Percentiles rank a stretch among this genome's conserved stretches.
phyloP scores from a whole-genome alignment of 2,329 filamentous ascomycete genomes.

The Torrubiellomyces zombiae region DNA sequence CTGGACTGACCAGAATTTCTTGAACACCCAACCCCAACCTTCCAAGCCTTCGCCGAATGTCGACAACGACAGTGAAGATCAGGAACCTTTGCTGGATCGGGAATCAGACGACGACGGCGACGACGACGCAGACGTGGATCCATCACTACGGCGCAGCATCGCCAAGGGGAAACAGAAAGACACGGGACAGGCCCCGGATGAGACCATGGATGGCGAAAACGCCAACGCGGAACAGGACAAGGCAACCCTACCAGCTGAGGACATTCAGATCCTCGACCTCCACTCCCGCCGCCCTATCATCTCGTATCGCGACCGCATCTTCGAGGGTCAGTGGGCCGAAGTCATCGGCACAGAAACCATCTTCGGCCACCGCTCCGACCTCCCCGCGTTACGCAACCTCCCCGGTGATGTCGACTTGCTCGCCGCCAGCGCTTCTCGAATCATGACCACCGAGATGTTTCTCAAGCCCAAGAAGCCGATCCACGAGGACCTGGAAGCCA shows the following conservation, averaged over 20 bases:
- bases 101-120: slow-evolving; percentile 5
- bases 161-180: slow-evolving; percentile 6
- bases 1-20: slow-evolving; percentile 19
- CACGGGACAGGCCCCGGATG: neutral
- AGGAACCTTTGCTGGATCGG: slow-evolving; percentile 15
- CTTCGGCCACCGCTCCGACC: slow-evolving; percentile 33
- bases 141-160: too few species aligned
- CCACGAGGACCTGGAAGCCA: slow-evolving; percentile 19
- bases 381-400: slow-evolving; percentile 28
- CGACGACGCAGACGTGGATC: slow-evolving; percentile 1
- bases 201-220: neutral
- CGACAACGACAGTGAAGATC: slow-evolving; percentile 14
- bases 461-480: slow-evolving; percentile 28
- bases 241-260: slow-evolving; percentile 8
- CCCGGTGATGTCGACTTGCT: slow-evolving; percentile 47
- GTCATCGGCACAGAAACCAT: slow-evolving; percentile 75
- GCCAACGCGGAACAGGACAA: slow-evolving; percentile 4
- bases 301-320: slow-evolving; percentile 62
- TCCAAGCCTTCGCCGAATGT: slow-evolving; percentile 3
- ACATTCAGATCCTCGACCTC: slow-evolving; percentile 70
- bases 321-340: slow-evolving; percentile 65
- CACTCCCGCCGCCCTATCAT: slow-evolving; percentile 62
- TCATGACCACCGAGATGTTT: slow-evolving; percentile 35
- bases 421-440: slow-evolving; percentile 47
- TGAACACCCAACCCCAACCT: neutral